Conservation (phyloP, 208 protist species). For the Acanthamoeba culbertsoni region DNA sequence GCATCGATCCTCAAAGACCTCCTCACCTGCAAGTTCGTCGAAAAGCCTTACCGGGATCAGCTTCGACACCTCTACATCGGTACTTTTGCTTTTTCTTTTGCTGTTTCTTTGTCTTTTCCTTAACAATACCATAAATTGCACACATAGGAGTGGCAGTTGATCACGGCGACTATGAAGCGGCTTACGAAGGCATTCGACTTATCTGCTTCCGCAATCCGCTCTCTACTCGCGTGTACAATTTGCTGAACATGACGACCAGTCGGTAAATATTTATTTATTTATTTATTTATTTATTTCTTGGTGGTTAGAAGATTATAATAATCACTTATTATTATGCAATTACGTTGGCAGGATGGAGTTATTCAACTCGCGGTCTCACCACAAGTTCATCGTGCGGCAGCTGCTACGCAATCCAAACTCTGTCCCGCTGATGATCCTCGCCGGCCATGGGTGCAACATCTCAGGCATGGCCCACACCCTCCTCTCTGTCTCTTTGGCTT, state of each 20-base stretch:
- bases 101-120: not conserved
- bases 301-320: not conserved
- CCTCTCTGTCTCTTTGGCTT: not conserved
- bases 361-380: not conserved
- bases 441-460: slow-evolving; percentile 24
- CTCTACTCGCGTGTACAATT: not conserved
- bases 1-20: slow-evolving; percentile 6
- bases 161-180: slow-evolving; percentile 28
- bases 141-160: not conserved
- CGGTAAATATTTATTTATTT: not conserved
- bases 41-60: not conserved
- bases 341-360: not conserved
- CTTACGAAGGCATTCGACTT: slow-evolving; percentile 17
- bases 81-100: not conserved
- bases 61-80: slow-evolving; percentile 22
- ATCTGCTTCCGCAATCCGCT: slow-evolving; percentile 1
- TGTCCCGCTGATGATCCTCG: slow-evolving; percentile 16
- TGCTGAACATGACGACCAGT: not conserved
- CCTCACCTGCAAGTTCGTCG: slow-evolving; percentile 13
- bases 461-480: not conserved
- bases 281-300: too few relatives aligned
- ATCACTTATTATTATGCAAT: not conserved
- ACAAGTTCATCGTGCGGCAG: slow-evolving; percentile 43
- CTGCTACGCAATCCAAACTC: slow-evolving; percentile 24
- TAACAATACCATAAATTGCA: not conserved